Base-by-base conservation (phyloP, 352 stramenopile genomes). In the Phytopythium montanum region DNA sequence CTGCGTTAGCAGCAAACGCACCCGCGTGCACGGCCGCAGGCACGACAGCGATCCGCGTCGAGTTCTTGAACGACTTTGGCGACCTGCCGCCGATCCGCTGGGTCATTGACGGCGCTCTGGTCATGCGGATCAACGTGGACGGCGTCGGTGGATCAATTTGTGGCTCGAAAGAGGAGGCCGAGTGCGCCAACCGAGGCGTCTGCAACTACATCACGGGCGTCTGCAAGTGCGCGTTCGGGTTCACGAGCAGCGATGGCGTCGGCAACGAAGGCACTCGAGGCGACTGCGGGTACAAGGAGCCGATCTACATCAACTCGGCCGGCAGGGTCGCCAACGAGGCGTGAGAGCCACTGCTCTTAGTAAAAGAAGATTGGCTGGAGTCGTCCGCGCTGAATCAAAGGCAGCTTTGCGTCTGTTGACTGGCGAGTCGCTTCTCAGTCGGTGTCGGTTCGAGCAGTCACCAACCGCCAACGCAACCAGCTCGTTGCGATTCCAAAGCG, bases 231-330 rank as follows among this genome's bases (percentile, higher is more conserved):
- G 62, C 75, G 21, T 85, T 82, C n/a, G 79, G 81, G 21, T 95
- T 92, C 62, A 89, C 71, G 19, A 92, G 79, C 57, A 92, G 81
- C 53, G 82, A 95, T 46, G 84, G 84, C 28, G 78, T 79, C 52
- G 92, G 89, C 28, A 86, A 84, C 25, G 79, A 85, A 64, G 92
- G 93, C 21, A 78, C 73, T 26, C 78, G 92, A 23, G 94, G 93
- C 19, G 94, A 98, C 65, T 98, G 95, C 65, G 94, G 94, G 4
- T 96, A 89, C 70, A 75, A 75, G 62, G 80, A 90, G 38, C 74
- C 76, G 6, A 68, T 92, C 49, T 92, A 90, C 54, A 54, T 92
- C 46, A 88, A 85, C 28, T 88, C 79, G 55, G 80, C 79, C 0
- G 82, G 76, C 51, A 75, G 83, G 55, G 64, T 84, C 13, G 82